These are phyloP conservation scores for Vigna reflexopilosa DNA, from an alignment of 306 rosid species.

Conservation along the genomic window DNA sequence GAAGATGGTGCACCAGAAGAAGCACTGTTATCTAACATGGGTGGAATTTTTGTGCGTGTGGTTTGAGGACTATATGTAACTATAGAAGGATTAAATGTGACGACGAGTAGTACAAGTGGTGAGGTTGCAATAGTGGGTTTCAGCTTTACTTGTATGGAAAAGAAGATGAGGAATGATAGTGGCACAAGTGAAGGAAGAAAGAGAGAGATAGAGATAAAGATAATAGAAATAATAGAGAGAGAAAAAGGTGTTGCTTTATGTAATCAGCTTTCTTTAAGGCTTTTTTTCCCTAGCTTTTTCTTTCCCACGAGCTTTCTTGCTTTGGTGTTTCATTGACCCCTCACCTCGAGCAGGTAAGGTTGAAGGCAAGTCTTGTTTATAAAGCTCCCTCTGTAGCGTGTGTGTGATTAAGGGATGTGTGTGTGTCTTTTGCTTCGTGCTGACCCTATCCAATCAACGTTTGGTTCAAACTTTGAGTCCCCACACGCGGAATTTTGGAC, in stretches of 20 bases:
- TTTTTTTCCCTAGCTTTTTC: conserved; percentile 44
- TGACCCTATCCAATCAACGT: conserved; percentile 46
- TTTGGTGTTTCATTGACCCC: conserved; percentile 65
- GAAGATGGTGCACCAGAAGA: conserved; percentile 58
- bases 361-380: conserved; percentile 61
- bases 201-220: conserved; percentile 25
- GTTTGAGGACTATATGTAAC: conserved; percentile 35
- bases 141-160: conserved; percentile 62
- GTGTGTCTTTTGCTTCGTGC: conserved; percentile 23
- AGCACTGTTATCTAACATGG: conserved; percentile 67
- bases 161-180: conserved; percentile 22
- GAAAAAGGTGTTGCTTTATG: conserved; percentile 69
- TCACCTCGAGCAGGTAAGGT: conserved; percentile 69
- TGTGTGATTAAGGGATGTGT: background rate
- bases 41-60: conserved; percentile 35
- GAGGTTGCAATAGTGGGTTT: conserved; percentile 56
- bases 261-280: conserved; percentile 71
- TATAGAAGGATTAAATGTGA: conserved; percentile 29
- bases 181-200: conserved; percentile 29
- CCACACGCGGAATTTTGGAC: conserved; percentile 56
- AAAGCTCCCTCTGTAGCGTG: conserved; percentile 49
- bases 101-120: conserved; percentile 50
- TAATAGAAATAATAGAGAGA: conserved; percentile 10
- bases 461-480: conserved; percentile 47
- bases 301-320: conserved; percentile 51